Evolutionary conservation across 768 basidiomycete genomes (phyloP).

Genomic region (Hericium alpestre): DNA sequence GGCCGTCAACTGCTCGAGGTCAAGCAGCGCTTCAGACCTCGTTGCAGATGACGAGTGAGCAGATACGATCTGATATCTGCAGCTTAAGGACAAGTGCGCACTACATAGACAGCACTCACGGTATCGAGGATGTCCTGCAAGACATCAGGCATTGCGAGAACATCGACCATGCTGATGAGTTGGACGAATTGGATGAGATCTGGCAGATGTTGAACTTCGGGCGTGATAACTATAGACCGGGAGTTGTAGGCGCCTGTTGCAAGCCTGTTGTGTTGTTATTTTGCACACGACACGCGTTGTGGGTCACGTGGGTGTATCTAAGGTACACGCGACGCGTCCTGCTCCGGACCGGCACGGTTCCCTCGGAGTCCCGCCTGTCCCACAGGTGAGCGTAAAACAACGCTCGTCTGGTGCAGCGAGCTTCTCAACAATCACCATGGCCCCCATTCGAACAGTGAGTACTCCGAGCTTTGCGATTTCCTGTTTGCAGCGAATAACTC

Average conservation of each 20-base stretch:
- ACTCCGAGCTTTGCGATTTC: not conserved
- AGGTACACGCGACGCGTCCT: slow-evolving; percentile 1
- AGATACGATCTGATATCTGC: slow-evolving; percentile 44
- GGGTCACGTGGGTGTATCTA: slow-evolving; percentile 6
- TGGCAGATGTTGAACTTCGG: not conserved
- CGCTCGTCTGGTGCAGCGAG: not conserved
- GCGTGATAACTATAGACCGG: not conserved
- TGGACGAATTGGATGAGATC: not conserved
- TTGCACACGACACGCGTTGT: not conserved
- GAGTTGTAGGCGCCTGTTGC: not conserved
- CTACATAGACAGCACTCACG: slow-evolving; percentile 28
- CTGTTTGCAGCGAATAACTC: not conserved
- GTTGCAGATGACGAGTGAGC: slow-evolving; percentile 41
- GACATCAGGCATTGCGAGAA: slow-evolving; percentile 28
- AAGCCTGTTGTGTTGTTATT: not conserved
- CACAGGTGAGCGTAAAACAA: slow-evolving; percentile 6
- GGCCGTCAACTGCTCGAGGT: slow-evolving; percentile 26
- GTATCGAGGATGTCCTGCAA: slow-evolving; percentile 60
- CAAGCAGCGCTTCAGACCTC: slow-evolving; percentile 44
- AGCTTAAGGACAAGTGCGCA: not conserved
- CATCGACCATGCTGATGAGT: not conserved
- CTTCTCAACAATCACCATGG: slow-evolving; percentile 26
- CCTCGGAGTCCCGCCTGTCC: not conserved
- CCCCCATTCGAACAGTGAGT: slow-evolving; percentile 47
- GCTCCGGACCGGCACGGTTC: not conserved